Evolutionary conservation across 2,329 filamentous ascomycete genomes (phyloP).

Genomic region (Nothophaeocryptopus gaeumannii): DNA sequence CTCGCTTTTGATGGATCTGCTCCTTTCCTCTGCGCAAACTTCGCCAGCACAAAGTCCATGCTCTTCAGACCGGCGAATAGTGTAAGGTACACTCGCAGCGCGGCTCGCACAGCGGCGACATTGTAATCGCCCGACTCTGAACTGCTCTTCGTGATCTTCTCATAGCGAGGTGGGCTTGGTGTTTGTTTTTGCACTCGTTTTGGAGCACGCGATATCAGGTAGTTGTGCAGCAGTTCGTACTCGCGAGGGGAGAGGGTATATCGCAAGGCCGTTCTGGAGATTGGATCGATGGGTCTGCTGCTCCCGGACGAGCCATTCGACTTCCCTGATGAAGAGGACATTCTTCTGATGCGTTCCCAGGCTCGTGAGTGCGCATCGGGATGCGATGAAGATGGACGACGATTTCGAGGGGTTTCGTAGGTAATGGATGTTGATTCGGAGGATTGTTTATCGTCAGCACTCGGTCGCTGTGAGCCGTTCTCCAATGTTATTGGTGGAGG

Average conservation of each 20-base stretch:
- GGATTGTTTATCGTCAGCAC: too few relatives aligned
- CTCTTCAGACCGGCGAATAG: conserved; percentile 46
- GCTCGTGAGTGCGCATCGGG: too few relatives aligned
- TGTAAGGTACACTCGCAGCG: conserved; percentile 44
- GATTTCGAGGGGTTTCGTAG: too few relatives aligned
- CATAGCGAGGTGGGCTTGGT: conserved; percentile 51
- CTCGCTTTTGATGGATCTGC: conserved; percentile 9
- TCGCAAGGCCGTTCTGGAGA: conserved; percentile 79
- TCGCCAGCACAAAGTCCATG: conserved; percentile 44
- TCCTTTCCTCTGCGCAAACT: conserved; percentile 35
- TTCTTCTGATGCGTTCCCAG: conserved; percentile 5
- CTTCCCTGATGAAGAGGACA: conserved; percentile 14
- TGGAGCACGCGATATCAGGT: conserved; percentile 71
- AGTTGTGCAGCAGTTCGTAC: conserved; percentile 80
- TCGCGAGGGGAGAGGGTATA: conserved; percentile 82
- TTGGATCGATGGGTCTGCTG: conserved; percentile 55
- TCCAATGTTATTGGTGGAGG: too few relatives aligned
- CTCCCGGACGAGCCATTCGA: conserved; percentile 17
- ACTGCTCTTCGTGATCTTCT: conserved; percentile 42
- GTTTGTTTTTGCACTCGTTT: conserved; percentile 53
- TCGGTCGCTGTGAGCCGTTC: too few relatives aligned
- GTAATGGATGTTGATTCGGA: too few relatives aligned
- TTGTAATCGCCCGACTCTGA: conserved; percentile 43
- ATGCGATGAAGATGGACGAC: too few relatives aligned
- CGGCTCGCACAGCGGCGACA: conserved; percentile 46